phyloP scores from a whole-genome alignment of 1,284 basidiomycete genomes.

The Cystobasidiaceae sp. region DNA sequence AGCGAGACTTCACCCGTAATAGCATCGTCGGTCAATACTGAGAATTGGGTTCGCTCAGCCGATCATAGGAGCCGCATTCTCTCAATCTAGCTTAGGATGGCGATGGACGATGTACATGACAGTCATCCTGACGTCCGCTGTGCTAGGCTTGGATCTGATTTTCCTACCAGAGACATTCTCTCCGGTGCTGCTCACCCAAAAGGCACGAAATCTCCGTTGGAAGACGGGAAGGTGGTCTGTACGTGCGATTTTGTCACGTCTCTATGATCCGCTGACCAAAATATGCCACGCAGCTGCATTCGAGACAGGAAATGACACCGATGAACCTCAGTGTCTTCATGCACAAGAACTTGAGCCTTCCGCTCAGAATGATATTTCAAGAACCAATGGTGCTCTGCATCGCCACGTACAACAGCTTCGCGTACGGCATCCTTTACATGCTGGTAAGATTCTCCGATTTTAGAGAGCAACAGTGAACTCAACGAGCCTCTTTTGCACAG shows the following conservation, averaged over 20 bases:
- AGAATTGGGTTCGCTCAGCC: slow-evolving; percentile 51
- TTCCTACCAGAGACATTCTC: slow-evolving; percentile 54
- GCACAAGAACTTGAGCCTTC: slow-evolving; percentile 44
- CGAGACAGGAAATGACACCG: slow-evolving; percentile 42
- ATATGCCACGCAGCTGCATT: neutral
- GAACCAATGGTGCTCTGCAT: slow-evolving; percentile 44
- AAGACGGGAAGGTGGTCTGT: slow-evolving; percentile 49
- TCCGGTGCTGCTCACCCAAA: slow-evolving; percentile 33
- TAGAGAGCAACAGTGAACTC: neutral
- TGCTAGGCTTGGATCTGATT: slow-evolving; percentile 52
- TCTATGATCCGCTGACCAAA: neutral
- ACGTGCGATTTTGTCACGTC: neutral
- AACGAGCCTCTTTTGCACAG: too few species aligned
- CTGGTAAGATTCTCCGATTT: slow-evolving; percentile 8
- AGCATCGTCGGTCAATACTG: too few species aligned
- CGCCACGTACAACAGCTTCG: slow-evolving; percentile 43
- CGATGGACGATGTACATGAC: slow-evolving; percentile 45
- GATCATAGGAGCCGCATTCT: slow-evolving; percentile 53
- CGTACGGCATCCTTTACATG: slow-evolving; percentile 32
- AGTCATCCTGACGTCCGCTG: slow-evolving; percentile 42
- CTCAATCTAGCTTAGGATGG: slow-evolving; percentile 51
- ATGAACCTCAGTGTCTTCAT: slow-evolving; percentile 41
- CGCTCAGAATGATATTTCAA: slow-evolving; percentile 43
- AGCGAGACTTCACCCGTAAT: slow-evolving; percentile 49
- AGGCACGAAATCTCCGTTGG: slow-evolving; percentile 49